Percentiles rank a stretch among this genome's conserved stretches.
Evolutionary conservation across 306 rosid species (phyloP).

Genomic region (Oemleria cerasiformis): DNA sequence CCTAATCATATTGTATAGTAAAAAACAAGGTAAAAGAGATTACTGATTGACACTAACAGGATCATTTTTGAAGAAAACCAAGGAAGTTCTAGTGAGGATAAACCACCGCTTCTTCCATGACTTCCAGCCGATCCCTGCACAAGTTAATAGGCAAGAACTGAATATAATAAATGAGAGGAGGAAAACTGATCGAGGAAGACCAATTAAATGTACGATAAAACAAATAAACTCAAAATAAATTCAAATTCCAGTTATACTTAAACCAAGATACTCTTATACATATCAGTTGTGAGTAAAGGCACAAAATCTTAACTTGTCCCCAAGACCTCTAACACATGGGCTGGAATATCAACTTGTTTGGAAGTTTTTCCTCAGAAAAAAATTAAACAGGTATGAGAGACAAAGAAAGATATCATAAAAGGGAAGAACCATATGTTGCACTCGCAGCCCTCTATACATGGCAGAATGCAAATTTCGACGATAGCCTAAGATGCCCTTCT

Average conservation of each 20-base stretch:
- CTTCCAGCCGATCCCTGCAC: slow-evolving; percentile 97
- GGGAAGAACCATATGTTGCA: too few species aligned
- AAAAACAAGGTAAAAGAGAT: slow-evolving; percentile 16
- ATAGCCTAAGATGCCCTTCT: too few species aligned
- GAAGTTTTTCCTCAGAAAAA: not conserved
- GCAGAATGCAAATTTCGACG: too few species aligned
- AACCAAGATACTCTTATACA: not conserved
- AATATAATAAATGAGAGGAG: not conserved
- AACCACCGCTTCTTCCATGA: slow-evolving; percentile 99
- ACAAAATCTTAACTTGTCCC: not conserved
- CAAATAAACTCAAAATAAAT: not conserved
- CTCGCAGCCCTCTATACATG: too few species aligned
- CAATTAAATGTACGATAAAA: not conserved
- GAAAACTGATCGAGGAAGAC: not conserved
- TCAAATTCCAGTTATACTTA: not conserved
- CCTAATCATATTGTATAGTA: slow-evolving; percentile 4
- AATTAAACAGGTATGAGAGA: not conserved
- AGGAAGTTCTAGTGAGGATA: slow-evolving; percentile 86
- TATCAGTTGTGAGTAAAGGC: not conserved
- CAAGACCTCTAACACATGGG: not conserved
- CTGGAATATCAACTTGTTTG: not conserved
- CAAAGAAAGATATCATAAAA: too few species aligned
- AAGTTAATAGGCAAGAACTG: slow-evolving; percentile 25
- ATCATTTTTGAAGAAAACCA: slow-evolving; percentile 93
- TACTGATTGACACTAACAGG: slow-evolving; percentile 69